phyloP scores from a whole-genome alignment of 768 basidiomycete genomes.

The Tubosaeta sp. region DNA sequence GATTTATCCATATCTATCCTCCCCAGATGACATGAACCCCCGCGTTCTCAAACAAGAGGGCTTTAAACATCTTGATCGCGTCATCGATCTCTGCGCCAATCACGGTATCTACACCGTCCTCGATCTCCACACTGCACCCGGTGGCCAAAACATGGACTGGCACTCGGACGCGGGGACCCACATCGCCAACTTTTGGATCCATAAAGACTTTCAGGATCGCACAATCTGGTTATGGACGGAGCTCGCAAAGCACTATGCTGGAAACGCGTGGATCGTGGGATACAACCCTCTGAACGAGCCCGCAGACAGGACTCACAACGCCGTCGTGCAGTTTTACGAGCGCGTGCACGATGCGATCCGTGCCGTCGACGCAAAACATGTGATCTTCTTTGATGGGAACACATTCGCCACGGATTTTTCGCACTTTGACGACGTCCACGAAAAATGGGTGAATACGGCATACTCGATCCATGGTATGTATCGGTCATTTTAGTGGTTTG shows the following conservation, averaged over 20 bases:
- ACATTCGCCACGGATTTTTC: slow-evolving; percentile 80
- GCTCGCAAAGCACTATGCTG: slow-evolving; percentile 70
- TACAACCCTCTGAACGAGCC: slow-evolving; percentile 86
- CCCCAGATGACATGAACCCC: slow-evolving; percentile 68
- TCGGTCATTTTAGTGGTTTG: background rate
- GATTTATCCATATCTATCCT: slow-evolving; percentile 5
- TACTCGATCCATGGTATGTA: slow-evolving; percentile 68
- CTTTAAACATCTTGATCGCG: slow-evolving; percentile 81
- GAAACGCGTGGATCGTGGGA: slow-evolving; percentile 79
- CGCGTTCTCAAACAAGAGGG: slow-evolving; percentile 68
- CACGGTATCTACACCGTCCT: slow-evolving; percentile 77
- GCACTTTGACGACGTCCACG: slow-evolving; percentile 59
- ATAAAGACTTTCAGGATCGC: slow-evolving; percentile 84
- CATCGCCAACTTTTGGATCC: slow-evolving; percentile 73
- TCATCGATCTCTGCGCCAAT: slow-evolving; percentile 68
- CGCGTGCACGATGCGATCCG: slow-evolving; percentile 68
- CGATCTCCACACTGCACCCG: slow-evolving; percentile 74
- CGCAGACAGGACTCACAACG: slow-evolving; percentile 62
- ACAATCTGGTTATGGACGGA: slow-evolving; percentile 73
- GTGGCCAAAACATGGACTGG: slow-evolving; percentile 78
- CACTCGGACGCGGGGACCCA: slow-evolving; percentile 71
- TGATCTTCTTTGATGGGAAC: slow-evolving; percentile 80
- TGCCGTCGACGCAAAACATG: slow-evolving; percentile 61
- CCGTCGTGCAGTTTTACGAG: slow-evolving; percentile 65
- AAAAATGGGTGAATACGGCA: slow-evolving; percentile 64